A percentile compares a stretch with the other conserved stretches of the same genome.
Evolutionary conservation across 2,329 filamentous ascomycete species (phyloP).

Genomic region (Aspergillus terreus): DNA sequence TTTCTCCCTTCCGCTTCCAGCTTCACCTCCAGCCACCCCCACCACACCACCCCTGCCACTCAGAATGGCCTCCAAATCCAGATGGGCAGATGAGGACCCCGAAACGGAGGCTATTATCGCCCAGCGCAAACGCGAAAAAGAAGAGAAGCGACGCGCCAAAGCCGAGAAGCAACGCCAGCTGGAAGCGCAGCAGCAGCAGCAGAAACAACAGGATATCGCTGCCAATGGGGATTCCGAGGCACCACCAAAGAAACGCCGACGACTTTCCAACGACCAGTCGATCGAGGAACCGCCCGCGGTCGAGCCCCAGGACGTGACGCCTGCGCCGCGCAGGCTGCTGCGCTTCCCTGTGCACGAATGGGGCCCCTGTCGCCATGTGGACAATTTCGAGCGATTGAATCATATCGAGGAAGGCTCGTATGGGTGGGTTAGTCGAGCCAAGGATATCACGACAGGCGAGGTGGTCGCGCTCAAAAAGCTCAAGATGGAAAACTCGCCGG

Average conservation of each 20-base stretch:
- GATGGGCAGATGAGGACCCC: slow-evolving; percentile 84
- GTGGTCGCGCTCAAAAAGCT: slow-evolving; percentile 91
- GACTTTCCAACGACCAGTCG: slow-evolving; percentile 56
- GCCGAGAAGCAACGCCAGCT: slow-evolving; percentile 72
- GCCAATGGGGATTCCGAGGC: slow-evolving; percentile 28
- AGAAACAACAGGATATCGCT: slow-evolving; percentile 22
- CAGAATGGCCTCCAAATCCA: slow-evolving; percentile 65
- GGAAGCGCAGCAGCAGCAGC: slow-evolving; percentile 45
- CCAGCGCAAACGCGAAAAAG: slow-evolving; percentile 74
- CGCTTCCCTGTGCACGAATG: slow-evolving; percentile 68
- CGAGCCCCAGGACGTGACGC: slow-evolving; percentile 24
- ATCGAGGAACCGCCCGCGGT: slow-evolving; percentile 15
- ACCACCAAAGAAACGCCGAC: slow-evolving; percentile 55
- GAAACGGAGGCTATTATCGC: slow-evolving; percentile 68
- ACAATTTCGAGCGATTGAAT: slow-evolving; percentile 88
- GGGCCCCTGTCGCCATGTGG: slow-evolving; percentile 70
- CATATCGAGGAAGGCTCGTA: slow-evolving; percentile 98
- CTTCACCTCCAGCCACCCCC: slow-evolving; percentile 1
- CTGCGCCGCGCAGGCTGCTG: slow-evolving; percentile 53
- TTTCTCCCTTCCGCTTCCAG: slow-evolving; percentile 13
- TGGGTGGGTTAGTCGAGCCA: slow-evolving; percentile 85
- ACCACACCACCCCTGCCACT: background rate
- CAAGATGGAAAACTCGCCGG: slow-evolving; percentile 75
- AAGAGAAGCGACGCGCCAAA: slow-evolving; percentile 81
- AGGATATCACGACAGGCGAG: slow-evolving; percentile 66